phyloP scores from a whole-genome alignment of 2,329 filamentous ascomycete genomes.

The Cladosporium sp. region DNA sequence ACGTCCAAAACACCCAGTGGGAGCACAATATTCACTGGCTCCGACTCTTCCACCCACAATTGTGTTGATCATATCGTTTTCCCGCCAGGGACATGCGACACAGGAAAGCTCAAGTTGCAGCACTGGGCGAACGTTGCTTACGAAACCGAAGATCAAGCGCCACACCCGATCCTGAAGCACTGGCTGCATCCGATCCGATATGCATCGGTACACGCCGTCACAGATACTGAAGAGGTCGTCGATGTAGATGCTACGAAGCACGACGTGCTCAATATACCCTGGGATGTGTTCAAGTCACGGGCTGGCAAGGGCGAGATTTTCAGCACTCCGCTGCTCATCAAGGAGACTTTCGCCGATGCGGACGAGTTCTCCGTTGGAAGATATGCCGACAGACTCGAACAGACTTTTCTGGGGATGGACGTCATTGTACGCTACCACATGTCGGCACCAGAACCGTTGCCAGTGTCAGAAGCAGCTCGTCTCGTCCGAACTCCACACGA shows the following conservation, averaged over 20 bases:
- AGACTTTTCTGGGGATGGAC: neutral
- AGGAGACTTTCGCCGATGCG: neutral
- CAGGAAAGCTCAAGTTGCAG: neutral
- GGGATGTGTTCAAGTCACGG: neutral
- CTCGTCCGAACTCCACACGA: neutral
- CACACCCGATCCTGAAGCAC: neutral
- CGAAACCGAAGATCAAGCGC: neutral
- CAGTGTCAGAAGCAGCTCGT: neutral
- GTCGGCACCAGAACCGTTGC: neutral
- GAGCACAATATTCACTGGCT: neutral
- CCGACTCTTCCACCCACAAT: neutral
- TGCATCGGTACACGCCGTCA: neutral
- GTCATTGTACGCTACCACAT: neutral
- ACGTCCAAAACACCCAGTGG: neutral
- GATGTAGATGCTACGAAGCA: neutral
- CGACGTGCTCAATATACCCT: neutral
- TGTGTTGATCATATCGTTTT: neutral
- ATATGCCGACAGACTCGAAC: neutral
- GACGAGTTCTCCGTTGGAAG: neutral
- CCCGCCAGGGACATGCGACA: neutral
- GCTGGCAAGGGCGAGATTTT: neutral
- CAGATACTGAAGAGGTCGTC: neutral
- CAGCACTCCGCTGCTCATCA: neutral
- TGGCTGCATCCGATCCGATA: neutral
- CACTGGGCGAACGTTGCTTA: neutral